Evolutionary conservation across 2,329 filamentous ascomycete genomes (phyloP), one percentile per base, ranked within the genome.

Genomic region (Aureobasidium uvarum): DNA sequence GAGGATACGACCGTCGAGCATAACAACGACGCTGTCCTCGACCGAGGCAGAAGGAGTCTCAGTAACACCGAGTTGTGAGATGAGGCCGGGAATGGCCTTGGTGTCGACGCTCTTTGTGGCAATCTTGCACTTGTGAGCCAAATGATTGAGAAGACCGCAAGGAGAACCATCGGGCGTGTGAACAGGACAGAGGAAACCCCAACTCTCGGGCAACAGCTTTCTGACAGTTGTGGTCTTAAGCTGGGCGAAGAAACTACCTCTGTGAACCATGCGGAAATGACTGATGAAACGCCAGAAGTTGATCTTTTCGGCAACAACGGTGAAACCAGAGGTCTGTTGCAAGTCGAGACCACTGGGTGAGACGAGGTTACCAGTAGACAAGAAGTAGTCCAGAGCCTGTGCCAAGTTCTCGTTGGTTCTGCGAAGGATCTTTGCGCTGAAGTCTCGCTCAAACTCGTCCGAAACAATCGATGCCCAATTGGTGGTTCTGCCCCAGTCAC

Each of bases 251-350:
- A 99, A 99, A 75, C 92, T 95, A 82, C 95, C 95, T 87, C 95
- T 88, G 81, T 99, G 95, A 66, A 99, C 92, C 92, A 97, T 97
- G 70, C 95, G 90, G 84, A 99, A 99, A 78, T 99, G 95, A 77
- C 91, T 95, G 80, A 99, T 96, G 80, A 98, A 99, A 72, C 95
- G 91, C 73, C 96, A 87, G 76, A 98, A 99, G 80, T 99, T 99
- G 75, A 99, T 94, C 83, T 98, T 98, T 76, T 99, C 95, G 2
- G 95, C 95, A 60, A 98, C 93, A 59, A 99, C 92, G 0, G 92
- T 96, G 77, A 96, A 99, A 68, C 95, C 95, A 14, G 94, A 95
- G 0, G 89, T 89, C 77, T 99, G 95, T 75, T 98, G 95, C 73
- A 97, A 78, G 83, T 99, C 95, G 46, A 99, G 83, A 69, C 95